Conservation (phyloP, 2,329 filamentous ascomycete species). For the Aotearoamyces nothofagi region DNA sequence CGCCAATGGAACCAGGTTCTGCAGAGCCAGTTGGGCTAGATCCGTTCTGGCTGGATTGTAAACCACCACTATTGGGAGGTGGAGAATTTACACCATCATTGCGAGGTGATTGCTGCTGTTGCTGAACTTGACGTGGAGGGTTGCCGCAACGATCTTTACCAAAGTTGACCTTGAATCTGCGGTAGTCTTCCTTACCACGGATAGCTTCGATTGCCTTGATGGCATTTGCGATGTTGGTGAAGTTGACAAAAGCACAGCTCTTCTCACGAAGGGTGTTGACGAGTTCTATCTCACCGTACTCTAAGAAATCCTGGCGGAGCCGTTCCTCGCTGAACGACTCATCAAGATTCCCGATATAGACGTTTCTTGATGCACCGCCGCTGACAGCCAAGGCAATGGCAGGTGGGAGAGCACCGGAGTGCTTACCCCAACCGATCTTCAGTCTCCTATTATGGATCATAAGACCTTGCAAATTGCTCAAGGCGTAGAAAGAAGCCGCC, state of each 20-base stretch:
- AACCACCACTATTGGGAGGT: constrained; percentile 23
- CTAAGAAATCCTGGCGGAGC: constrained; percentile 87
- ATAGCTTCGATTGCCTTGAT: constrained; percentile 99
- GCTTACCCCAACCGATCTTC: constrained; percentile 99
- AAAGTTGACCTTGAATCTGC: constrained; percentile 98
- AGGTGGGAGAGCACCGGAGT: constrained; percentile 88
- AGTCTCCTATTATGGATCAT: constrained; percentile 98
- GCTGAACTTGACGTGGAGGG: constrained; percentile 68
- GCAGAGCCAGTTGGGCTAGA: constrained; percentile 20
- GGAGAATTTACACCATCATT: constrained; percentile 44
- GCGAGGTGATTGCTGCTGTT: constrained; percentile 50
- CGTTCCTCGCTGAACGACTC: constrained; percentile 96
- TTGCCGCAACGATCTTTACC: constrained; percentile 98
- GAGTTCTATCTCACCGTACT: constrained; percentile 94
- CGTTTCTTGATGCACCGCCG: constrained; percentile 92
- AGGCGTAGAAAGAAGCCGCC: constrained; percentile 90
- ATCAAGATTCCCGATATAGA: constrained; percentile 95
- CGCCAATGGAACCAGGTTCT: constrained; percentile 31
- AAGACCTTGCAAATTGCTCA: constrained; percentile 91
- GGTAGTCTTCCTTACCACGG: constrained; percentile 89
- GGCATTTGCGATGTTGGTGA: constrained; percentile 98
- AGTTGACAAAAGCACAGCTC: constrained; percentile 98
- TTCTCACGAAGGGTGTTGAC: constrained; percentile 96
- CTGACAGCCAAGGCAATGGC: constrained; percentile 88
- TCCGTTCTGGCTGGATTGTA: constrained; percentile 17